Percentiles rank a stretch among this genome's conserved stretches.
Conservation (phyloP, 2,329 filamentous ascomycete genomes). For the Eutypella sp. region DNA sequence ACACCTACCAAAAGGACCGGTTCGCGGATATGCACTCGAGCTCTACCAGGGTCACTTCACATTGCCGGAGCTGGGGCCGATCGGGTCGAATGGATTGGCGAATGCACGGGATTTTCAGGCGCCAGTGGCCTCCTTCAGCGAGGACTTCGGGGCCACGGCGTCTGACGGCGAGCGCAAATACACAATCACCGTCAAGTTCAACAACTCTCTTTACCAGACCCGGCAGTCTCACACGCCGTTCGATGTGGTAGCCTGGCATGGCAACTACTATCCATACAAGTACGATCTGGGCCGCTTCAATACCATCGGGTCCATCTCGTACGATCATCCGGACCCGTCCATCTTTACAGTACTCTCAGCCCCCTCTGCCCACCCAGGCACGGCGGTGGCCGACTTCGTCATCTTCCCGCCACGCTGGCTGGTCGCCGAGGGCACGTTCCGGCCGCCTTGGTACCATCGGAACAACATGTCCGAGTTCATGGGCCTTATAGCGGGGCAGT, state of each 20-base stretch:
- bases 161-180: conserved; percentile 28
- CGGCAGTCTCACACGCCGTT: conserved; percentile 61
- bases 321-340: conserved; percentile 63
- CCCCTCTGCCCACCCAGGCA: conserved; percentile 43
- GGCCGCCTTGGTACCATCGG: conserved; percentile 58
- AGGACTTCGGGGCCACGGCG: conserved; percentile 37
- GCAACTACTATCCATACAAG: conserved; percentile 66
- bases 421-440: conserved; percentile 55
- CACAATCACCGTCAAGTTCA: conserved; percentile 55
- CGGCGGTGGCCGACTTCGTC: conserved; percentile 57
- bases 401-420: conserved; percentile 60
- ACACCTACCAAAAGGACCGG: conserved; percentile 37
- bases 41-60: conserved; percentile 58
- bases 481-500: conserved; percentile 43
- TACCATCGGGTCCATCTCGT: conserved; percentile 61
- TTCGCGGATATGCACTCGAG: conserved; percentile 61
- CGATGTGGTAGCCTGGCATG: conserved; percentile 68
- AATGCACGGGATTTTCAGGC: conserved; percentile 62
- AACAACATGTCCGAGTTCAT: conserved; percentile 53
- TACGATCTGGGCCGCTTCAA: conserved; percentile 66
- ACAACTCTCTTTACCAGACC: conserved; percentile 56
- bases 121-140: conserved; percentile 56
- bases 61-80: conserved; percentile 58
- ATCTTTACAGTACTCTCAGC: conserved; percentile 62
- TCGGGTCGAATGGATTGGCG: conserved; percentile 58